Evolutionary conservation across 2,329 filamentous ascomycete species (phyloP), one percentile per base, ranked within the genome.

Genomic region (Xylaria sp.): DNA sequence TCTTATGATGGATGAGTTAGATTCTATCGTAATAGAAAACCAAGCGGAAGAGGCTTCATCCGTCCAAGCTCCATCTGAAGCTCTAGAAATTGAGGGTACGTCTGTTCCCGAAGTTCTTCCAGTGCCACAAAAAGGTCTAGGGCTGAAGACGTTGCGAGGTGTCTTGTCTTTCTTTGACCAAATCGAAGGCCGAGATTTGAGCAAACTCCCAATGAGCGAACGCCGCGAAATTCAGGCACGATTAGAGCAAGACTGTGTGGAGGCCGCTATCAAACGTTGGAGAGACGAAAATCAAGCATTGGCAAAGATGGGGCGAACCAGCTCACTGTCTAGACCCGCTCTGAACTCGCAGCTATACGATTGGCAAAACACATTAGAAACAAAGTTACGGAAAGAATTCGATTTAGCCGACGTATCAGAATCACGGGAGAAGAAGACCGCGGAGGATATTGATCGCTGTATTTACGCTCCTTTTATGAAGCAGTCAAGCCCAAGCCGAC

Each of bases 211-310:
- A 0, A n/a, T 80, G 3, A 82, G 86, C 53, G 87, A 93, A 74
- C 87, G 83, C 51, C 81, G 80, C 42, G 85, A 89, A 70, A 84
- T 92, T 40, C 92, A 95, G 78, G 73, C 85, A 5, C 85, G 85
- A 2, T 81, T 98, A 9, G 96, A 99, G 80, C 85, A 88, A 62
- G 92, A 96, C 75, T 91, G 92, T 9, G 86, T 96, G 1, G 86
- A 90, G 23, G 88, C 92, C 12, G 93, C 96, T 0, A 85, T 97
- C 5, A 82, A 87, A 0, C 89, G 93, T 60, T 99, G 96, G 96
- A 89, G 90, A 57, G 83, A 87, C 47, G 93, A 96, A 75, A 90
- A 91, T 75, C 84, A 91, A 59, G 83, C 88, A 13, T 82, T 96
- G 67, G 83, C 86, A 63, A 90, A 91, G 68, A 87, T 92, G 77